These are phyloP conservation scores for Hypoxylon sp. DNA, from an alignment of 2,329 filamentous ascomycete genomes.

Conservation along the genomic window DNA sequence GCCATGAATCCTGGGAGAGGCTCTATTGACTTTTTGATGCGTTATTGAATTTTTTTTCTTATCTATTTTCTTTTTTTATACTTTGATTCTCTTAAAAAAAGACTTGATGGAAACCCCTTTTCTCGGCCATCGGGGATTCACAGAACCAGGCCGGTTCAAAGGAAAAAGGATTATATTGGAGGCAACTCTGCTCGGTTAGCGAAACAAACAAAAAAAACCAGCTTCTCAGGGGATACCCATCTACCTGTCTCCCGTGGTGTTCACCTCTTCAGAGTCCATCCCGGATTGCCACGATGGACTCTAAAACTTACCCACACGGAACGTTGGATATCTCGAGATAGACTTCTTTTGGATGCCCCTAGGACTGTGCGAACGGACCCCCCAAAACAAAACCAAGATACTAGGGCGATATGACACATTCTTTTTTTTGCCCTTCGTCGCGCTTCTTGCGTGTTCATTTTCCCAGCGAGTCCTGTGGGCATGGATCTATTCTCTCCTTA, in stretches of 20 bases:
- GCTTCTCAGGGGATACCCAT: conserved; percentile 12
- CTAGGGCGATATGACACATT: conserved; percentile 15
- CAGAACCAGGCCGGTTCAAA: conserved; percentile 44
- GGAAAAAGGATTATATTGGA: conserved; percentile 37
- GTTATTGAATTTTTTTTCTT: conserved; percentile 34
- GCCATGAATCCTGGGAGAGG: conserved; percentile 34
- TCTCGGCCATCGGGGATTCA: conserved; percentile 29
- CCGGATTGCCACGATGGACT: conserved; percentile 9
- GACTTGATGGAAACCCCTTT: conserved; percentile 31
- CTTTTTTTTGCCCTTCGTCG: conserved; percentile 5
- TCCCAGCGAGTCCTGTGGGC: conserved; percentile 13
- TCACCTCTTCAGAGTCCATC: conserved; percentile 10
- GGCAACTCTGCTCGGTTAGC: conserved; percentile 35
- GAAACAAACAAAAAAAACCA: conserved; percentile 7
- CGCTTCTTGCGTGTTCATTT: conserved; percentile 6
- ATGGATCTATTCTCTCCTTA: conserved; percentile 14
- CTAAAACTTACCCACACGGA: conserved; percentile 16
- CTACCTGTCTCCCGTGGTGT: too few relatives aligned
- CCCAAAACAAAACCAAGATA: too few relatives aligned
- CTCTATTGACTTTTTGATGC: conserved; percentile 9
- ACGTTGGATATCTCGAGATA: conserved; percentile 34
- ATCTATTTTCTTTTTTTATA: conserved; percentile 26
- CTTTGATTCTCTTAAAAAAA: conserved; percentile 27
- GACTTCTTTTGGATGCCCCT: conserved; percentile 28
- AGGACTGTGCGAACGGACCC: conserved; percentile 24